Evolutionary conservation across 2,329 filamentous ascomycete species (phyloP).

Genomic region (Neocucurbitaria cava): DNA sequence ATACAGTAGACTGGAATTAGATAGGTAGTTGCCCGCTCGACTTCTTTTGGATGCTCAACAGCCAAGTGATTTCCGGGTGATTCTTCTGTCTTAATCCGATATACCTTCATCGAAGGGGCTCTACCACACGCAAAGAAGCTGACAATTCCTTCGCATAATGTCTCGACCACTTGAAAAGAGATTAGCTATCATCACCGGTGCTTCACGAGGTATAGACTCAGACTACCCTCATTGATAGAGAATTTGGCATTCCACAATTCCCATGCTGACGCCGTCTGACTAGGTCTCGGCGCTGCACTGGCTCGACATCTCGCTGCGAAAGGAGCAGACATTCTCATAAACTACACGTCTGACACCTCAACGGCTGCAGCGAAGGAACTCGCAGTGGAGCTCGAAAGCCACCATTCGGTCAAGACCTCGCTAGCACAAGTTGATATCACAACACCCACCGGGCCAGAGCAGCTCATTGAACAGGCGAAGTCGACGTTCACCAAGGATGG

Average conservation of each 20-base stretch:
- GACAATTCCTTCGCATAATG: background rate
- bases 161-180: slow-evolving; percentile 64
- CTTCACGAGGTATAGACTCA: slow-evolving; percentile 67
- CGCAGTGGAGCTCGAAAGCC: slow-evolving; percentile 58
- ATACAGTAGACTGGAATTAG: no score
- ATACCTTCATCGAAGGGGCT: no score
- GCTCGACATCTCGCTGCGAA: slow-evolving; percentile 74
- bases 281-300: slow-evolving; percentile 73
- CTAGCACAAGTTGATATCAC: slow-evolving; percentile 73
- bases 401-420: slow-evolving; percentile 65
- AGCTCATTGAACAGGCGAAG: slow-evolving; percentile 63
- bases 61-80: no score
- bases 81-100: no score
- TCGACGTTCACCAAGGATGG: slow-evolving; percentile 60
- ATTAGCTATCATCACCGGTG: slow-evolving; percentile 77
- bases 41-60: no score
- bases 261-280: background rate
- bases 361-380: slow-evolving; percentile 48
- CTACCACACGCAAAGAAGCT: no score
- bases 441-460: slow-evolving; percentile 61
- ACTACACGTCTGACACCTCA: slow-evolving; percentile 70
- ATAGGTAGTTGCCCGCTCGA: no score
- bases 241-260: background rate
- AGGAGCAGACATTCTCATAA: slow-evolving; percentile 71
- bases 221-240: background rate